A percentile compares a stretch with the other conserved stretches of the same genome.
Conservation (phyloP, 768 basidiomycete species). For the Tylopilus balloui region DNA sequence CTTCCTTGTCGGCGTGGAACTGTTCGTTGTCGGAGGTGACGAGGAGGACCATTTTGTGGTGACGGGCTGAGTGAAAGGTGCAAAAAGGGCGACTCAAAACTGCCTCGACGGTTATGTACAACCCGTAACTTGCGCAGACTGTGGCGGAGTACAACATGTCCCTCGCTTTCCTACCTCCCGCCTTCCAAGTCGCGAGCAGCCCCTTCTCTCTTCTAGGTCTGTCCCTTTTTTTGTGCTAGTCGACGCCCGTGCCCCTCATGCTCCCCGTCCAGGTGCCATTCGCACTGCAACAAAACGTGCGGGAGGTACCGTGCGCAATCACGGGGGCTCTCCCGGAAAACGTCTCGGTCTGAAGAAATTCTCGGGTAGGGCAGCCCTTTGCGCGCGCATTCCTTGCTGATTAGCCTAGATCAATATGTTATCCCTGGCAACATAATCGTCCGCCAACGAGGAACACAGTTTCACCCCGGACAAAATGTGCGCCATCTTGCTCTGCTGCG, state of each 20-base stretch:
- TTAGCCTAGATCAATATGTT: constrained; percentile 73
- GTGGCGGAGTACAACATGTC: constrained; percentile 17
- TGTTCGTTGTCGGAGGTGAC: constrained; percentile 94
- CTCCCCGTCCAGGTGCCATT: constrained; percentile 48
- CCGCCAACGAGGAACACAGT: constrained; percentile 86
- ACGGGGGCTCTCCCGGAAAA: constrained; percentile 89
- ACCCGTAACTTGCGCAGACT: neutral
- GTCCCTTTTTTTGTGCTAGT: neutral
- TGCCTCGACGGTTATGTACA: constrained; percentile 3
- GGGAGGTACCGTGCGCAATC: constrained; percentile 90
- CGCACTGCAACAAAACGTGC: constrained; percentile 96
- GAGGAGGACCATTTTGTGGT: constrained; percentile 68
- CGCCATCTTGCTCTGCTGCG: constrained; percentile 25
- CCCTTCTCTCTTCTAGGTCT: constrained; percentile 50
- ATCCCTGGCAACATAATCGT: constrained; percentile 95
- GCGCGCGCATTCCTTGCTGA: constrained; percentile 6
- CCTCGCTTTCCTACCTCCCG: constrained; percentile 40
- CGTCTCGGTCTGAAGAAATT: constrained; percentile 95
- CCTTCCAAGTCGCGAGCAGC: constrained; percentile 32
- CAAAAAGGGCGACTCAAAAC: neutral
- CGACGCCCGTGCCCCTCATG: neutral
- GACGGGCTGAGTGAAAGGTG: constrained; percentile 9
- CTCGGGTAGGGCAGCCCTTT: constrained; percentile 55
- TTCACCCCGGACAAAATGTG: constrained; percentile 94
- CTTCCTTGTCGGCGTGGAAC: constrained; percentile 89